Evolutionary conservation across 1,284 basidiomycete genomes (phyloP).

Genomic region (Grifola frondosa): DNA sequence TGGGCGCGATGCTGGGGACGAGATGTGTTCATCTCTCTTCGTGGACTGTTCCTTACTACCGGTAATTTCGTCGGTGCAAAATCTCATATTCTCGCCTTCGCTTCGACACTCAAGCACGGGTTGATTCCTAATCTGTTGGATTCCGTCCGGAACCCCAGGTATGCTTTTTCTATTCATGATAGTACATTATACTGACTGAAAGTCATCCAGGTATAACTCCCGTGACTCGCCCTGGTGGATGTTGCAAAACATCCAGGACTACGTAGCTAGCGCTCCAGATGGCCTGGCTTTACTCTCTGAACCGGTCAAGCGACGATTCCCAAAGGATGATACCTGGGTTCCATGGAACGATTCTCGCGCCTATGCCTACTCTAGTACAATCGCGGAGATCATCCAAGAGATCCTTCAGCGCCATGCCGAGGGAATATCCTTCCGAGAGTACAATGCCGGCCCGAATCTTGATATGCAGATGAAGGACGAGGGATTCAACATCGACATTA

Average conservation of each 20-base stretch:
- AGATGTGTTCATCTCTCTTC: slow-evolving; percentile 92
- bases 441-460: slow-evolving; percentile 94
- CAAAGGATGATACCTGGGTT: slow-evolving; percentile 91
- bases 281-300: slow-evolving; percentile 83
- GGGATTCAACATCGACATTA: slow-evolving; percentile 93
- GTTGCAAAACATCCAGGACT: slow-evolving; percentile 97
- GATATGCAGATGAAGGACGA: slow-evolving; percentile 94
- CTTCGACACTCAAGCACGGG: slow-evolving; percentile 84
- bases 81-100: slow-evolving; percentile 87
- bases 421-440: slow-evolving; percentile 93
- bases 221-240: slow-evolving; percentile 98
- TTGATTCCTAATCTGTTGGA: slow-evolving; percentile 93
- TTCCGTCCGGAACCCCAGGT: slow-evolving; percentile 81
- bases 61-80: slow-evolving; percentile 86
- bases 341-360: slow-evolving; percentile 86
- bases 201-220: slow-evolving; percentile 72
- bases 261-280: slow-evolving; percentile 81
- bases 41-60: slow-evolving; percentile 89
- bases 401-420: slow-evolving; percentile 91
- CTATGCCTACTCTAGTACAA: slow-evolving; percentile 75
- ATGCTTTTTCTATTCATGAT: slow-evolving; percentile 26
- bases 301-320: slow-evolving; percentile 87
- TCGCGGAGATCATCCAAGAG: slow-evolving; percentile 95
- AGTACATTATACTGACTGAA: slow-evolving; percentile 9
- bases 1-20: slow-evolving; percentile 98